A percentile compares a stretch with the other conserved stretches of the same genome.
phyloP scores from a whole-genome alignment of 2,329 filamentous ascomycete species.

The Aureobasidium sp. region DNA sequence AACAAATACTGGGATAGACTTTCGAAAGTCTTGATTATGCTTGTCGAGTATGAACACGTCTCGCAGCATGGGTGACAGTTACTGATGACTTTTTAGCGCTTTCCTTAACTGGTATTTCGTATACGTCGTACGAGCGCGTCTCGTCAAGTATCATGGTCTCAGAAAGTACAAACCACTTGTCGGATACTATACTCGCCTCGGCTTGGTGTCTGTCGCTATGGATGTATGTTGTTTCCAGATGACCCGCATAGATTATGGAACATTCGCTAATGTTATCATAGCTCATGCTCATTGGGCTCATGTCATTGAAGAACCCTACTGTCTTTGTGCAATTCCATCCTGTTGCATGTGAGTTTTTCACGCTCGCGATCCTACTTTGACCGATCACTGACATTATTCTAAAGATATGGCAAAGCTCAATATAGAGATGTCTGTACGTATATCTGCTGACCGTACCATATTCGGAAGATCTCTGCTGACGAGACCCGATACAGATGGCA shows the following conservation, averaged over 20 bases:
- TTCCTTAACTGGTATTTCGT: constrained; percentile 44
- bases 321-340: constrained; percentile 57
- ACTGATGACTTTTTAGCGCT: constrained; percentile 20
- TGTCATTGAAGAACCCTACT: constrained; percentile 11
- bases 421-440: constrained; percentile 50
- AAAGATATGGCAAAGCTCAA: constrained; percentile 53
- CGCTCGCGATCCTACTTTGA: no score
- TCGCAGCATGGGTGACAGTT: not conserved
- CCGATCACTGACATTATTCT: not conserved
- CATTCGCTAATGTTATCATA: not conserved
- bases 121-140: constrained; percentile 49
- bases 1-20: constrained; percentile 44
- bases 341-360: constrained; percentile 26
- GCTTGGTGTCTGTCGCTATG: constrained; percentile 56
- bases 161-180: constrained; percentile 58
- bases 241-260: no score
- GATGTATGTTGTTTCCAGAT: constrained; percentile 33
- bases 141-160: constrained; percentile 51
- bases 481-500: constrained; percentile 22
- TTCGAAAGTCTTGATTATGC: constrained; percentile 41
- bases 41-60: constrained; percentile 32
- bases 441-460: not conserved
- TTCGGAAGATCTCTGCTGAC: not conserved
- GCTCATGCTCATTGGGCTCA: constrained; percentile 21
- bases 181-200: constrained; percentile 56